Base-by-base conservation (phyloP, 257 asterid genomes). In the Paulownia fortunei region DNA sequence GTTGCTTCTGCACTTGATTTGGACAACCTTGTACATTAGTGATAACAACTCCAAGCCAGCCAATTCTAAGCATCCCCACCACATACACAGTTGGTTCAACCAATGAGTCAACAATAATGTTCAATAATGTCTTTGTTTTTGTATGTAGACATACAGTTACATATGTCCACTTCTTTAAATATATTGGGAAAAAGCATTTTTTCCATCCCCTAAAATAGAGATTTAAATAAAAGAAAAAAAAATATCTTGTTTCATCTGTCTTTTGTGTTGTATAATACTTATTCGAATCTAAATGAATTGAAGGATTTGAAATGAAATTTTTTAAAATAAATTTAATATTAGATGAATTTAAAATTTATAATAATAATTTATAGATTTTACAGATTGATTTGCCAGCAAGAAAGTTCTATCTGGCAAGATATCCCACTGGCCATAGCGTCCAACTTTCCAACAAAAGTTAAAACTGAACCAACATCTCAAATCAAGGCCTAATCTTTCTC, bases 1-100 rank as follows among this genome's bases (percentile, higher is more conserved):
- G 69, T 62, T 62, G 69, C 6, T 44, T 41, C 78, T 56, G 39
- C 69, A 16, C 15, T 73, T 73, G 69, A 58, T 73, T 32, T 13
- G 13, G 69, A 73, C 78, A 15, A 37, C 68, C 27, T 6, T 51
- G n/a, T n/a, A 51, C n/a, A 12, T 46, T 30, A 1, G 4, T 30
- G 9, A 51, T 6, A 4, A 51, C 7, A 51, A 12, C 6, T 46
- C 54, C 54, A 46, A 46, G 5, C 10, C n/a, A 46, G 5, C 9
- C 60, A 52, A 52, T 52, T 52, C 27, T 52, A 1, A 52, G 26
- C 60, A 52, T 55, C 62, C 32, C 62, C 30, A 6, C 30, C n/a
- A 8, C 36, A 8, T 11, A 10, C 2, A 6, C 2, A 54, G 21
- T 18, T 54, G 60, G 27, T 19, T 21, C 24, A n/a, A 18, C 27